A percentile compares a stretch with the other conserved stretches of the same genome.
These are phyloP conservation scores for Venturia nashicola DNA, from an alignment of 2,329 filamentous ascomycete species.

Conservation along the genomic window DNA sequence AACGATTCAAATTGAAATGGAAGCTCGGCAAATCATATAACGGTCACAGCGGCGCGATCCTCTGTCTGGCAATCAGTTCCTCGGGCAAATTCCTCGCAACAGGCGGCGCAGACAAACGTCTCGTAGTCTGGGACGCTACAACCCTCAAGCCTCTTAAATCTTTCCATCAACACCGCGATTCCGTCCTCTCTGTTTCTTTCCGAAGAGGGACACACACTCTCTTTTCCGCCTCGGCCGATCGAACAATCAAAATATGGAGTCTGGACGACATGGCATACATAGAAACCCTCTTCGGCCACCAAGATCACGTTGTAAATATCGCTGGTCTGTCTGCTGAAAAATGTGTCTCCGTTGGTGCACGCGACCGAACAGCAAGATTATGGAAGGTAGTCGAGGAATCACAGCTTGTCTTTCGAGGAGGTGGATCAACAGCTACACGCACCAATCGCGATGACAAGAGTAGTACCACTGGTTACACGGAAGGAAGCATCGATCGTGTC, in stretches of 20 bases:
- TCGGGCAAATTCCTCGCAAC: constrained; percentile 88
- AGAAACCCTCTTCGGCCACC: constrained; percentile 92
- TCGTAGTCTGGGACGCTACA: constrained; percentile 78
- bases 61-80: constrained; percentile 74
- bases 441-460: constrained; percentile 28
- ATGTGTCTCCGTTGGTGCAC: constrained; percentile 60
- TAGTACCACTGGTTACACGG: constrained; percentile 36
- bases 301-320: constrained; percentile 78
- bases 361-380: constrained; percentile 80
- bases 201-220: constrained; percentile 78
- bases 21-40: constrained; percentile 37
- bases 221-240: constrained; percentile 81
- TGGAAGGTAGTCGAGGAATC: constrained; percentile 97
- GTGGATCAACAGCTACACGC: constrained; percentile 37
- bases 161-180: constrained; percentile 81
- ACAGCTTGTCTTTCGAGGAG: constrained; percentile 88
- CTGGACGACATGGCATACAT: constrained; percentile 65
- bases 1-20: constrained; percentile 26
- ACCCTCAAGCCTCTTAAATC: constrained; percentile 68
- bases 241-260: constrained; percentile 92
- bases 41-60: constrained; percentile 68
- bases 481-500: constrained; percentile 85
- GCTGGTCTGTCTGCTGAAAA: constrained; percentile 28
- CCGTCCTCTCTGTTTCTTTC: constrained; percentile 75
- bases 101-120: constrained; percentile 68